Conservation (phyloP, 805 yeast genomes). For the Yamadazyma sp. region DNA sequence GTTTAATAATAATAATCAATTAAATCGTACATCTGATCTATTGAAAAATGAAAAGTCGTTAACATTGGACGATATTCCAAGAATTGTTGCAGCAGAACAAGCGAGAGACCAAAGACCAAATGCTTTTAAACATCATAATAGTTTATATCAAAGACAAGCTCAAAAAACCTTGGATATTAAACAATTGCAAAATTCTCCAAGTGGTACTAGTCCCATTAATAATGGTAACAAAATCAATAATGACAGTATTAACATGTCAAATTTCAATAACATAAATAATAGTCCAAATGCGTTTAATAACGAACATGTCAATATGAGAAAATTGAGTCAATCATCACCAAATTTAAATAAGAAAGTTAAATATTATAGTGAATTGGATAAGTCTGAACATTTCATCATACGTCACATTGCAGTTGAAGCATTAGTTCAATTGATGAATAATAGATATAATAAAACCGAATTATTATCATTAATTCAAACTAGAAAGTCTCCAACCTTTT, state of each 20-base stretch:
- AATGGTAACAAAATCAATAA: neutral
- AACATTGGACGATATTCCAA: conserved; percentile 92
- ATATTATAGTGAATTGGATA: conserved; percentile 63
- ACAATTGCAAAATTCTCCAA: conserved; percentile 5
- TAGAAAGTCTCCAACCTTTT: conserved; percentile 43
- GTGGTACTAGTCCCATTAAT: neutral
- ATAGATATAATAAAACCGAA: conserved; percentile 27
- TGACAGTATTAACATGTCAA: neutral
- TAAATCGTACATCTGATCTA: conserved; percentile 66
- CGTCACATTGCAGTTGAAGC: conserved; percentile 60
- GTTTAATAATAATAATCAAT: conserved; percentile 24
- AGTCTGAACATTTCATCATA: conserved; percentile 54
- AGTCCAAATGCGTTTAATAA: neutral
- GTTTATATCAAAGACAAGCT: conserved; percentile 33
- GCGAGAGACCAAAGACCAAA: conserved; percentile 91
- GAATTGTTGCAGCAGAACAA: conserved; percentile 96
- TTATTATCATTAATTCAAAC: conserved; percentile 41
- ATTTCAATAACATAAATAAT: neutral
- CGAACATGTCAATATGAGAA: neutral
- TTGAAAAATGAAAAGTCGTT: conserved; percentile 79
- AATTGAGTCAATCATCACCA: neutral
- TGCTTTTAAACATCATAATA: conserved; percentile 79
- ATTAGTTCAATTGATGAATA: conserved; percentile 30
- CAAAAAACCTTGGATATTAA: conserved; percentile 6
- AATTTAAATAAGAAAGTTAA: conserved; percentile 16